A percentile compares a stretch with the other conserved stretches of the same genome.
Evolutionary conservation across 495 filamentous ascomycete species (phyloP).

Genomic region (Chaetomidium leptoderma): DNA sequence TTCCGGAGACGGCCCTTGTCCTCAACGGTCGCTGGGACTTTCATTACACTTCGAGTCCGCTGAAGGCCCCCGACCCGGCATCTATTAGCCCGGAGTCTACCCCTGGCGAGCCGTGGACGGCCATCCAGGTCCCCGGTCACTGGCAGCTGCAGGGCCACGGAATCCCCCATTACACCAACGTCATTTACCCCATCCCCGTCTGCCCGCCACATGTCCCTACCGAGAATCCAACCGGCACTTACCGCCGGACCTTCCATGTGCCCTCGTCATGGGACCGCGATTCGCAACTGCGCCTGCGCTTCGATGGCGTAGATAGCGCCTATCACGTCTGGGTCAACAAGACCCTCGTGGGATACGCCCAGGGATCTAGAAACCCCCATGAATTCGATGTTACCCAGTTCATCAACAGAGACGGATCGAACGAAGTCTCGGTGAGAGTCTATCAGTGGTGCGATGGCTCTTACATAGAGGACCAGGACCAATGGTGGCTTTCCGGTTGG

Average conservation of each 20-base stretch:
- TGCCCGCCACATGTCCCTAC: conserved; percentile 55
- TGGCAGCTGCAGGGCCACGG: conserved; percentile 66
- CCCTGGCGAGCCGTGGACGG: conserved; percentile 40
- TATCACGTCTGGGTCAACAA: conserved; percentile 63
- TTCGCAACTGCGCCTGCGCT: conserved; percentile 54
- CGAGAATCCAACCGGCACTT: conserved; percentile 60
- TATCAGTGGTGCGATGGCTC: conserved; percentile 61
- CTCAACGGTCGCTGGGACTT: conserved; percentile 62
- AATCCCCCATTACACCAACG: conserved; percentile 58
- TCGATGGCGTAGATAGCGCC: conserved; percentile 64
- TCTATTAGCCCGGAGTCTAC: too few relatives aligned
- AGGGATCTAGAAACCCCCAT: conserved; percentile 58
- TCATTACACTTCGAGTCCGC: conserved; percentile 47
- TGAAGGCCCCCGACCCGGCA: conserved; percentile 42
- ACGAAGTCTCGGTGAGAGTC: conserved; percentile 54
- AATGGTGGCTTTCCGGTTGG: conserved; percentile 53
- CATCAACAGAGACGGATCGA: conserved; percentile 39
- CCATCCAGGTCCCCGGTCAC: conserved; percentile 57
- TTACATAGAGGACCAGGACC: conserved; percentile 64
- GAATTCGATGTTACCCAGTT: conserved; percentile 57
- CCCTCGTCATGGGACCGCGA: conserved; percentile 33
- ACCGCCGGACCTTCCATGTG: conserved; percentile 51
- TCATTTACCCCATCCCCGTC: conserved; percentile 56
- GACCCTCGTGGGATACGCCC: conserved; percentile 55
- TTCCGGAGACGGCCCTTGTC: conserved; percentile 42